Base-by-base conservation (phyloP, 495 filamentous ascomycete species). In the Astrothelium subdiscretum region DNA sequence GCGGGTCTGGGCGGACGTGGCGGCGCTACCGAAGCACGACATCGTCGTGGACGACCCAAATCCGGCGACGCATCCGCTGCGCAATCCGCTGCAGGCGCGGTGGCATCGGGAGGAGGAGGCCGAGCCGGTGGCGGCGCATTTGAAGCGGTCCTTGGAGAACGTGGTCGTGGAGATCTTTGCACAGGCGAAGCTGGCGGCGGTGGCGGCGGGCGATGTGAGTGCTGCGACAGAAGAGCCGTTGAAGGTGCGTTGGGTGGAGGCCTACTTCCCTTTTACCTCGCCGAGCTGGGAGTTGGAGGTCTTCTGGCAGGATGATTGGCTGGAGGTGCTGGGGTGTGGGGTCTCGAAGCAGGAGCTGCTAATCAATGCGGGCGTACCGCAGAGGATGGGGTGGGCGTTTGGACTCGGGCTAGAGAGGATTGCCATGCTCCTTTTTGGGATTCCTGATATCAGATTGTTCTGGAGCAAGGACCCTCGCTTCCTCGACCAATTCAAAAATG, bases 211-310 rank as follows among this genome's bases (percentile, higher is more conserved):
- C 27, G 77, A 78, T 15, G 69, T 76, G 18, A 76, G 73, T 59
- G 72, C 71, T 10, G 73, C 77, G 58, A 22, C 62, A 38, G 72
- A 79, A 13, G 84, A 91, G 65, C 90, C 92, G 27, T 74, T 97
- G 48, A 85, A 83, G 69, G 83, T 96, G 52, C 84, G 94, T 59
- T 98, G 94, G 94, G 85, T 97, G 2, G 92, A 97, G 71, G 91
- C 94, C 2, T 97, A 95, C 73, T 91, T 98, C 77, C 94, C 94
- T 6, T 97, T 97, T 71, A 98, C 94, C 0, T 89, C 84, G 44
- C 94, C 95, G 0, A 91, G 87, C 0, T 98, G 90, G 90, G 94
- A 98, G 67, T 79, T 98, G 12, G 94, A 98, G 71, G 89, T 98
- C 18, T 91, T 89, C 77, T 97, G 92, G 85, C 85, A 90, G 71